These are phyloP conservation scores for Mortierella antarctica DNA, from an alignment of 192 early-diverging fungal species.

Conservation along the genomic window DNA sequence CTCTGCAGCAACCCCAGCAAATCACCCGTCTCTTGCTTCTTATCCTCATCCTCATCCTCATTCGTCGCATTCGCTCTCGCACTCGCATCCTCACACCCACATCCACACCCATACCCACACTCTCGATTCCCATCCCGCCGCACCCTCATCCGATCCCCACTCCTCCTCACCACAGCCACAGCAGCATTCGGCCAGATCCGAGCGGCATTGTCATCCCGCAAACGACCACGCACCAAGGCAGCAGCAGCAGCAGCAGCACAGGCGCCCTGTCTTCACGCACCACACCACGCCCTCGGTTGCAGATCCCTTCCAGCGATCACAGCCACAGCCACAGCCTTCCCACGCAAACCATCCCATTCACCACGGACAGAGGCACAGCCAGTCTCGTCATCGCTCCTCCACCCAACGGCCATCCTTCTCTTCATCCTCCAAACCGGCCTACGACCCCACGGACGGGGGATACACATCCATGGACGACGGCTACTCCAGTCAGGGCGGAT, in stretches of 20 bases:
- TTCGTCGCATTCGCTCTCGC: neutral
- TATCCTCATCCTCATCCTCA: neutral
- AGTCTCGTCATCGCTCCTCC: neutral
- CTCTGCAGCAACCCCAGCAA: neutral
- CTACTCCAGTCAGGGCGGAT: slow-evolving; percentile 50
- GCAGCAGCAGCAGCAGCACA: too few relatives aligned
- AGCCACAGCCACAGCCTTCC: too few relatives aligned
- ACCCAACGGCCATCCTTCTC: neutral
- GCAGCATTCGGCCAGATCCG: too few relatives aligned
- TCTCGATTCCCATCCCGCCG: neutral
- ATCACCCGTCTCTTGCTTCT: neutral
- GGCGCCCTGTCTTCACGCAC: too few relatives aligned
- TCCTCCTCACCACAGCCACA: too few relatives aligned
- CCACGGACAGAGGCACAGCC: too few relatives aligned
- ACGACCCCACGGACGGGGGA: slow-evolving; percentile 7
- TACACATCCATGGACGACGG: slow-evolving; percentile 52
- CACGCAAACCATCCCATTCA: too few relatives aligned
- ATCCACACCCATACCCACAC: neutral
- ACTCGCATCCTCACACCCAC: neutral
- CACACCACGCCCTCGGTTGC: too few relatives aligned
- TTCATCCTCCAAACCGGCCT: neutral
- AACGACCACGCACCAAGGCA: too few relatives aligned
- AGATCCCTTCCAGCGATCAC: too few relatives aligned
- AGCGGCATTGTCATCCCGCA: too few relatives aligned
- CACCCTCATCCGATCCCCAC: neutral